Evolutionary conservation across 2,329 filamentous ascomycete species (phyloP), one percentile per base, ranked within the genome.

Genomic region (Alternaria gansuensis): DNA sequence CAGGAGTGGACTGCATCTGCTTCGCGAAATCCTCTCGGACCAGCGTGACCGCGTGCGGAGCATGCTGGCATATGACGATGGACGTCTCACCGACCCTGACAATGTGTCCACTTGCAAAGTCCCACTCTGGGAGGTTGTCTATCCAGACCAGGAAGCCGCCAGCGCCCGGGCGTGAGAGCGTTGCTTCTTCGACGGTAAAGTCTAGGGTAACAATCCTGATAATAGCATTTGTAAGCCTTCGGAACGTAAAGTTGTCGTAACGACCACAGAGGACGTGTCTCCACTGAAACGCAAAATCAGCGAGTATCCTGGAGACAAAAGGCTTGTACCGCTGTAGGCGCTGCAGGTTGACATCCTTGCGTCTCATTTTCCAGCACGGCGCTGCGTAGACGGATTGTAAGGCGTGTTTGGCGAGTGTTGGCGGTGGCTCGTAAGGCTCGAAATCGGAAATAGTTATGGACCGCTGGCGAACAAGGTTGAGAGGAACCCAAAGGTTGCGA

Each of bases 231-330:
- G 61, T 51, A 56, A 64, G 61, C 54, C 54, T 58, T 48, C 54
- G 57, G 33, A 64, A 62, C 28, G 58, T 61, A 44, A 26, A 55
- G 43, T 58, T 54, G 40, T 61, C 62, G 51, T 64, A 64, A 50
- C 51, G 50, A 59, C 58, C 46, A 33, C 49, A 52, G 28, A 62
- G 58, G 46, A 64, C 48, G 51, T 64, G 61, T 39, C 61, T 61
- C 61, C 61, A 64, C 51, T 64, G 58, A 31, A 55, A 62, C 11
- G 54, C 50, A 56, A 64, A 61, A 54, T 64, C 61, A 40, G 51
- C 44, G 23, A 64, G 58, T 44, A 62, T 50, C 34, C 58, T 58
- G 41, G 29, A 52, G 28, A 62, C 45, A 40, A 64, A 61, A 52
- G 61, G 48, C 43, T 63, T 60, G 14, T 34, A 57, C 41, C 57